Conservation (phyloP, 495 filamentous ascomycete species). For the Friedmanniomyces simplex region DNA sequence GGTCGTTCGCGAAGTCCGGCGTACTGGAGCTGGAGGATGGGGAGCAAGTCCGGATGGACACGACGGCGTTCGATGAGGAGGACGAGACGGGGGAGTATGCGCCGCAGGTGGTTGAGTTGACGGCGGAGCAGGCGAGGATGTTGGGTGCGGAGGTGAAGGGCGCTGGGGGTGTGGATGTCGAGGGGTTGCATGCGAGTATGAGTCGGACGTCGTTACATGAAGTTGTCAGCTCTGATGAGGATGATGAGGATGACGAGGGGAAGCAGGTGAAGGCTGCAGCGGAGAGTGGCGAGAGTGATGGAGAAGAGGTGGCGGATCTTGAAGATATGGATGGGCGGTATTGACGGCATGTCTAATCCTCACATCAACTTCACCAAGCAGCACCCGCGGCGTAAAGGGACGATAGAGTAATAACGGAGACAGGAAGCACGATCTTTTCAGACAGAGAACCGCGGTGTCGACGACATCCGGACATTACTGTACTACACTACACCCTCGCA, state of each 20-base stretch:
- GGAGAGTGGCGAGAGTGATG: slow-evolving; percentile 23
- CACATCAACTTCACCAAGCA: too few relatives aligned
- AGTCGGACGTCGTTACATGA: slow-evolving; percentile 5
- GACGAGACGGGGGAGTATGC: slow-evolving; percentile 82
- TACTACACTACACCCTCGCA: slow-evolving; percentile 22
- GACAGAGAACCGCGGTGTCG: too few relatives aligned
- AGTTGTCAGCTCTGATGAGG: slow-evolving; percentile 3
- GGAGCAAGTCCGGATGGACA: slow-evolving; percentile 68
- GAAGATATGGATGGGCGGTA: slow-evolving; percentile 33
- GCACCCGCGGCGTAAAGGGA: too few relatives aligned
- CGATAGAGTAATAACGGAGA: too few relatives aligned
- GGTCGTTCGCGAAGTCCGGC: slow-evolving; percentile 48
- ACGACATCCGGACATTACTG: too few relatives aligned
- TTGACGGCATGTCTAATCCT: slow-evolving; percentile 7
- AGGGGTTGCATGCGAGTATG: slow-evolving; percentile 4
- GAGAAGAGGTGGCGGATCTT: slow-evolving; percentile 26
- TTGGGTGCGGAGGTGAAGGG: slow-evolving; percentile 9
- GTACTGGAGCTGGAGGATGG: slow-evolving; percentile 64
- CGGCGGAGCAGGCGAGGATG: slow-evolving; percentile 25
- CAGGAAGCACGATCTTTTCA: too few relatives aligned
- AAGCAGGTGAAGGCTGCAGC: neutral
- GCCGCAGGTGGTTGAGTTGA: slow-evolving; percentile 67
- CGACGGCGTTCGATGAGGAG: slow-evolving; percentile 63
- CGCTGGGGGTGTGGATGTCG: neutral
- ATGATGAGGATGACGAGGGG: slow-evolving; percentile 6